Conservation (phyloP, 2,329 filamentous ascomycete species). For the Colletotrichum camelliae region DNA sequence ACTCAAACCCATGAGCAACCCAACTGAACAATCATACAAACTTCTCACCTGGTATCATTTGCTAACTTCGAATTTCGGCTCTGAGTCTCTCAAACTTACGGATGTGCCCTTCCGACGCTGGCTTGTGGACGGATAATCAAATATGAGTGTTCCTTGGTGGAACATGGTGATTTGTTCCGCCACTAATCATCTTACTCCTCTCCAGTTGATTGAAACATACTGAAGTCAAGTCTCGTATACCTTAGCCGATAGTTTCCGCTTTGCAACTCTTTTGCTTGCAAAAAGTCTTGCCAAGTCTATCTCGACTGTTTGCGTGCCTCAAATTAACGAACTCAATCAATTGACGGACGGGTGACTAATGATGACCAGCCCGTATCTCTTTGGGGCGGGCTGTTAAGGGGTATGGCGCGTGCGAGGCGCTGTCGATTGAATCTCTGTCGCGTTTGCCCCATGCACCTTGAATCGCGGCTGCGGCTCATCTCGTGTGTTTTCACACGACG, state of each 20-base stretch:
- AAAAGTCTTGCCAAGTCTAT: not conserved
- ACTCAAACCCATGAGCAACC: not conserved
- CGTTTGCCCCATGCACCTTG: not conserved
- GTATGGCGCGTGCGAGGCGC: not conserved
- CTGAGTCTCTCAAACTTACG: not conserved
- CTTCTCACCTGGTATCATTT: not conserved
- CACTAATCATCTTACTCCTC: not conserved
- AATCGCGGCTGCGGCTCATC: not conserved
- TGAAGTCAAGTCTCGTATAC: not conserved
- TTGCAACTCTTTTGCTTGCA: not conserved
- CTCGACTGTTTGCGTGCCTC: not conserved
- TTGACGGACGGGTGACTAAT: not conserved
- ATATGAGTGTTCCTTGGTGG: not conserved
- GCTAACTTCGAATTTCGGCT: not conserved
- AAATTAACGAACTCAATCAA: not conserved
- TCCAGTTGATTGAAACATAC: not conserved
- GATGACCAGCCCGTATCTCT: not conserved
- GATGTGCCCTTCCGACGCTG: not conserved
- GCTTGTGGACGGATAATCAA: not conserved
- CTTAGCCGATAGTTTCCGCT: not conserved
- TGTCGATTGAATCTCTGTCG: not conserved
- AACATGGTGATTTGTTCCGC: not conserved
- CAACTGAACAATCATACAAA: not conserved
- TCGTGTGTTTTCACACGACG: not conserved
- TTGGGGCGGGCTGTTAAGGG: not conserved